These are phyloP conservation scores for Cercospora citrullina DNA, from an alignment of 2,329 filamentous ascomycete genomes.

Conservation along the genomic window DNA sequence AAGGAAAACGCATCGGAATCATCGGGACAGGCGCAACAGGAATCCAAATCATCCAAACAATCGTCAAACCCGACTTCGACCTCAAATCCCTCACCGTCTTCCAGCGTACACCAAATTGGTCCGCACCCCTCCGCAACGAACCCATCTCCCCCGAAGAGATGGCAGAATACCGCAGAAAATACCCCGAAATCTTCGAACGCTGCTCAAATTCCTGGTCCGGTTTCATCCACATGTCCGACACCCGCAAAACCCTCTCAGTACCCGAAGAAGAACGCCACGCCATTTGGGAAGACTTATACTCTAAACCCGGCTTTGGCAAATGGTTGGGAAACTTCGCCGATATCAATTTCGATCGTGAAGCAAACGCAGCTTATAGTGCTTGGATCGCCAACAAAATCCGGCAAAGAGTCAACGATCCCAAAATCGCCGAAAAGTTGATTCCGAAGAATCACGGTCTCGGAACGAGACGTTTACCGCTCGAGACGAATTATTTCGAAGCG, in stretches of 20 bases:
- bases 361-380: constrained; percentile 46
- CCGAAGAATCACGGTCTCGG: constrained; percentile 49
- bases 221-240: constrained; percentile 37
- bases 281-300: constrained; percentile 46
- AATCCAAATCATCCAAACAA: constrained; percentile 41
- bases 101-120: constrained; percentile 63
- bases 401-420: constrained; percentile 45
- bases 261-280: constrained; percentile 44
- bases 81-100: constrained; percentile 56
- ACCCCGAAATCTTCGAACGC: constrained; percentile 35
- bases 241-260: constrained; percentile 50
- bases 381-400: constrained; percentile 50
- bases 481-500: constrained; percentile 54
- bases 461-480: constrained; percentile 40
- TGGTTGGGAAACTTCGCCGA: constrained; percentile 49
- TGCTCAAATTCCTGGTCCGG: constrained; percentile 41
- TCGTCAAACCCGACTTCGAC: constrained; percentile 31
- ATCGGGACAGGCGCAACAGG: constrained; percentile 47
- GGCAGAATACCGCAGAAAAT: constrained; percentile 32
- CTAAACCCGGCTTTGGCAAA: constrained; percentile 39
- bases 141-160: constrained; percentile 27
- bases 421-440: constrained; percentile 53
- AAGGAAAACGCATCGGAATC: constrained; percentile 42
- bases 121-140: constrained; percentile 34
- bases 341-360: constrained; percentile 38